These are phyloP conservation scores for grape (Vitis vinifera) DNA, from an alignment of 164 flowering plant genomes.

Conservation along the genomic window DNA sequence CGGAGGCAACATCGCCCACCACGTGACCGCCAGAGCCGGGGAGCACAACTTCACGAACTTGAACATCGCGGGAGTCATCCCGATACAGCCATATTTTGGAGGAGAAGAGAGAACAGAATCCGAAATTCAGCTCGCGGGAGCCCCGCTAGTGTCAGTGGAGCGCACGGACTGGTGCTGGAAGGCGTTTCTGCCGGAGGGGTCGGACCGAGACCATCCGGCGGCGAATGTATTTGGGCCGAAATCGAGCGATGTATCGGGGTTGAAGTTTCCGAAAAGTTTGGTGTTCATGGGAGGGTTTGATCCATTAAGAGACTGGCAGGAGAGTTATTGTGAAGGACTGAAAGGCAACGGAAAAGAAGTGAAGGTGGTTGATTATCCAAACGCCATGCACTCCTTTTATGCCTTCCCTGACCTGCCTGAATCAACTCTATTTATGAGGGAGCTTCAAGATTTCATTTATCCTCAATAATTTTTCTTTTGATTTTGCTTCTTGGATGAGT, in stretches of 20 bases:
- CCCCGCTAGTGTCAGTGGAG: slow-evolving; percentile 8
- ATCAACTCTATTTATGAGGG: slow-evolving; percentile 9
- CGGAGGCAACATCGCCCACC: slow-evolving; percentile 31
- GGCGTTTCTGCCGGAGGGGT: slow-evolving; percentile 36
- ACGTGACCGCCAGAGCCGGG: slow-evolving; percentile 9
- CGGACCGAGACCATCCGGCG: slow-evolving; percentile 37
- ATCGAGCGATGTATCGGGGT: slow-evolving; percentile 6
- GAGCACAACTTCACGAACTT: slow-evolving; percentile 1
- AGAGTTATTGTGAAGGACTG: slow-evolving; percentile 26
- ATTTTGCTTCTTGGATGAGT: no score
- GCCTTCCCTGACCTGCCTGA: slow-evolving; percentile 23
- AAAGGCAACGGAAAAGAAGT: slow-evolving; percentile 19
- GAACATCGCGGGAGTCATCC: slow-evolving; percentile 12
- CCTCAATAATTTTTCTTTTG: no score
- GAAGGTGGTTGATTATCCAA: slow-evolving; percentile 21
- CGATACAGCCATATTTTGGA: slow-evolving; percentile 30
- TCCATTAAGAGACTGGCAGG: slow-evolving; percentile 31
- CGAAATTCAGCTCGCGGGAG: slow-evolving; percentile 18
- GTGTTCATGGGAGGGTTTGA: slow-evolving; percentile 36
- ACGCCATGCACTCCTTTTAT: slow-evolving; percentile 30
- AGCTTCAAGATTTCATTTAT: slow-evolving; percentile 10
- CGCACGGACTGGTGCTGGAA: slow-evolving; percentile 29
- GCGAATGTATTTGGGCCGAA: slow-evolving; percentile 26
- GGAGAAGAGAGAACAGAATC: slow-evolving; percentile 38
- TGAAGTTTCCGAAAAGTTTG: slow-evolving; percentile 24